Evolutionary conservation across 345 rosid species (phyloP).

Genomic region (Gossypium sturtianum): DNA sequence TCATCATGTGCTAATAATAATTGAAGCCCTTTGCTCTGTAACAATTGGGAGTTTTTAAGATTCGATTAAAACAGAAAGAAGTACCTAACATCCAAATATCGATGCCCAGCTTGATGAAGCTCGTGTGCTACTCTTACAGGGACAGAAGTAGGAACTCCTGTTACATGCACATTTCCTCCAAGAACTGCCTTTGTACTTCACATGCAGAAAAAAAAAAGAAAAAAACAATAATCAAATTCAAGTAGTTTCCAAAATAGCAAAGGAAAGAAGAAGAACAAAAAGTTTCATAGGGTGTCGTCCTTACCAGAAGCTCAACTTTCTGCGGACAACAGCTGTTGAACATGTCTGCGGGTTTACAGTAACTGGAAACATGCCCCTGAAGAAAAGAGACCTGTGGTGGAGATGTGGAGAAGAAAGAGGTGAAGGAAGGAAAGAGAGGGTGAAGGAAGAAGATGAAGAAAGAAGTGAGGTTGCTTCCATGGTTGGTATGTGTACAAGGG

Average conservation of each 20-base stretch:
- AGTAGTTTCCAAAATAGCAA: background rate
- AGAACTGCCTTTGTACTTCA: slow-evolving; percentile 30
- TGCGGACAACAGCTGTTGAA: background rate
- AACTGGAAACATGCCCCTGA: slow-evolving; percentile 14
- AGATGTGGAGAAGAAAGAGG: slow-evolving; percentile 10
- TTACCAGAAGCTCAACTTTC: slow-evolving; percentile 26
- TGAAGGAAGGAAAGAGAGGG: slow-evolving; percentile 20
- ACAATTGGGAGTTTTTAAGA: background rate
- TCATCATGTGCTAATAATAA: background rate
- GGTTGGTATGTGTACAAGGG: background rate
- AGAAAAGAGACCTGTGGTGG: slow-evolving; percentile 18
- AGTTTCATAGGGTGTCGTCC: background rate
- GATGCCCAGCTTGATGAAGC: slow-evolving; percentile 81
- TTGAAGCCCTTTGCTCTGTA: background rate
- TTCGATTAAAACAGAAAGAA: background rate
- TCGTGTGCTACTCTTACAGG: slow-evolving; percentile 86
- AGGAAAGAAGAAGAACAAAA: background rate
- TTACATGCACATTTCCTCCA: slow-evolving; percentile 35
- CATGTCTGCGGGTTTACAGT: slow-evolving; percentile 8
- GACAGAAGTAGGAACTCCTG: slow-evolving; percentile 64
- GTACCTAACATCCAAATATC: slow-evolving; percentile 3
- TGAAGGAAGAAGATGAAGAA: slow-evolving; percentile 19
- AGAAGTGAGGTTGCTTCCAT: slow-evolving; percentile 33
- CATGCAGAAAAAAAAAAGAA: slow-evolving; percentile 9
- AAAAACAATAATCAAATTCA: background rate